Base-by-base conservation (phyloP, 495 filamentous ascomycete species). In the Penicillium waksmanii region DNA sequence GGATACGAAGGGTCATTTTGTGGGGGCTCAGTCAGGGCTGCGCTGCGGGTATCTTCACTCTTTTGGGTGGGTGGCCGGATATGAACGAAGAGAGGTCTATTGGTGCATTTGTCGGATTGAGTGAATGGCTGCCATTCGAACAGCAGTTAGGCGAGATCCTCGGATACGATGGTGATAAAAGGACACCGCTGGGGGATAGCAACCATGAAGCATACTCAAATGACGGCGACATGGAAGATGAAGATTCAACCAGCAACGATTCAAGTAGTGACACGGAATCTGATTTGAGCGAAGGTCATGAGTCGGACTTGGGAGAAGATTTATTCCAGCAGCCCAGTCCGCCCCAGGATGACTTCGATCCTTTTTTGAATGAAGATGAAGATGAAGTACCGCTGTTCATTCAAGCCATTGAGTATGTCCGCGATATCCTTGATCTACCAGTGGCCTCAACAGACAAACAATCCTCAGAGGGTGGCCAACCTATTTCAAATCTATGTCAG, bases 11-110 rank as follows among this genome's bases (percentile, higher is more conserved):
- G 57, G 63, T 86, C 2, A 74, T 84, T 0, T 57, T 86, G 6
- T 80, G 79, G 40, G 83, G 83, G 0, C 56, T 86, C 36, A 84
- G 84, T 54, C 84, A 86, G 57, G 84, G 84, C 2, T 85, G 79
- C 60, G 85, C 85, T 5, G 77, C 76, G 5, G 66, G 73, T 5
- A 62, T 83, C 15, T 68, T 78, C 42, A 63, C 68, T 7, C 63
- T 84, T 9, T 58, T 86, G 13, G 72, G 66, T 13, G 81, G 78
- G 69, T 70, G 75, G 15, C 66, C 65, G 1, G 61, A 69, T 50
- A 9, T 44, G 3, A 38, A 78, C 17, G 73, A 56, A 0, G 33
- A 25, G 23, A 47, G 27, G n/a, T 4, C 12, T 11, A 11, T 64
- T 33, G 67, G 70, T 5, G 84, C 69, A 2, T 77, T 84, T 51